Evolutionary conservation across 2,329 filamentous ascomycete species (phyloP), one percentile per base, ranked within the genome.

Genomic region (Fusarium sp.): DNA sequence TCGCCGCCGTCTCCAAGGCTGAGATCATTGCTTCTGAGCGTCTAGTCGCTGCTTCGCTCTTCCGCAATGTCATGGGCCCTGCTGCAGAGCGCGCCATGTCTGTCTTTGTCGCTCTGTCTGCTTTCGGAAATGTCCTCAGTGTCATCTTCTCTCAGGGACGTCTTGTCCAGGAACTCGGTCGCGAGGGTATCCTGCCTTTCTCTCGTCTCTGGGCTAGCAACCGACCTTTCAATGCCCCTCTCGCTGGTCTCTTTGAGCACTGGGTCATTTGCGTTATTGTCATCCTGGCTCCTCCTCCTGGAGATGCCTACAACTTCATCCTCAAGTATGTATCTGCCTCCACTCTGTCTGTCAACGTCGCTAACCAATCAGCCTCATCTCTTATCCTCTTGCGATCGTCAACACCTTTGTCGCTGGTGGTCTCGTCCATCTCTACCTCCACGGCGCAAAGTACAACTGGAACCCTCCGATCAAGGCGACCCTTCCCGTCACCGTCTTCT

Each of bases 61-160:
- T 90, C 83, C 83, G 86, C 57, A 89, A 89, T 77, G 86, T 89
- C 71, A 87, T 88, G 76, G 88, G 88, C 23, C 76, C 77, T 49
- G 77, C 80, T 2, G 89, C 89, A 19, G 89, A 91, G 81, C 85
- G 87, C 25, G 89, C 88, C 9, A 83, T 91, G 21, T 90, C 86
- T 30, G 90, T 91, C 60, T 91, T 93, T 69, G 90, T 93, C 28
- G 90, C 91, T 0, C 83, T 93, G 2, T 92, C 90, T 0, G 90
- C 90, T 8, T 90, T 92, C 72, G 91, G 90, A 33, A 93, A 92
- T 74, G 89, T 93, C 19, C 84, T 93, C 52, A 88, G 86, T 64
- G 90, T 92, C 69, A 92, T 92, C 70, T 93, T 93, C 81, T 90
- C 90, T 0, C 90, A 92, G 80, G 90, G 90, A 11, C 87, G 91